These are phyloP conservation scores for Nakaseomyces delphensis DNA, from an alignment of 1,139 yeast genomes.

Conservation along the genomic window DNA sequence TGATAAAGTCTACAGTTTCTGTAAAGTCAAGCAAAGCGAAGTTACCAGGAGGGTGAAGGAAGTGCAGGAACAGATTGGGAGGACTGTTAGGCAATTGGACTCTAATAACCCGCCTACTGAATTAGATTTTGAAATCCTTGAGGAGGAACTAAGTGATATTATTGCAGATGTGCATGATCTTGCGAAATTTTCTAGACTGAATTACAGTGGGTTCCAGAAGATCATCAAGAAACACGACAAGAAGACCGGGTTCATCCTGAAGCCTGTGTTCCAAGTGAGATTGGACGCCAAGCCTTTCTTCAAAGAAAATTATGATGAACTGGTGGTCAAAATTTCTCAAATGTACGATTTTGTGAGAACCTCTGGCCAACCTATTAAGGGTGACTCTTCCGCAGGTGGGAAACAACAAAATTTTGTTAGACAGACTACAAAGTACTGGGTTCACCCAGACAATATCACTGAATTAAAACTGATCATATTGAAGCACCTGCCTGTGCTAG, in stretches of 20 bases:
- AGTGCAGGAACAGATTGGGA: constrained; percentile 58
- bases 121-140: constrained; percentile 82
- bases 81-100: constrained; percentile 46
- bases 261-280: constrained; percentile 88
- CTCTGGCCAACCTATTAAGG: constrained; percentile 86
- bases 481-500: constrained; percentile 92
- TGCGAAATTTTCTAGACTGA: constrained; percentile 84
- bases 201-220: constrained; percentile 93
- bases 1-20: constrained; percentile 86
- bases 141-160: constrained; percentile 83
- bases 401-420: constrained; percentile 95
- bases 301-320: constrained; percentile 84
- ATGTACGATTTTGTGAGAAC: constrained; percentile 90
- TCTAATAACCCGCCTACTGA: constrained; percentile 42
- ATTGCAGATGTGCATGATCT: constrained; percentile 97
- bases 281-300: constrained; percentile 89
- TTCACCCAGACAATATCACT: constrained; percentile 97
- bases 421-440: constrained; percentile 98
- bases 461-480: constrained; percentile 85
- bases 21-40: constrained; percentile 78
- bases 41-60: constrained; percentile 75
- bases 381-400: constrained; percentile 96
- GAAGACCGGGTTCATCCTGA: constrained; percentile 69
- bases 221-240: constrained; percentile 95
- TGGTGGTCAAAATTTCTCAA: constrained; percentile 82